These are phyloP conservation scores for Fusarium pseudograminearum DNA, from an alignment of 2,329 filamentous ascomycete genomes.

Conservation along the genomic window DNA sequence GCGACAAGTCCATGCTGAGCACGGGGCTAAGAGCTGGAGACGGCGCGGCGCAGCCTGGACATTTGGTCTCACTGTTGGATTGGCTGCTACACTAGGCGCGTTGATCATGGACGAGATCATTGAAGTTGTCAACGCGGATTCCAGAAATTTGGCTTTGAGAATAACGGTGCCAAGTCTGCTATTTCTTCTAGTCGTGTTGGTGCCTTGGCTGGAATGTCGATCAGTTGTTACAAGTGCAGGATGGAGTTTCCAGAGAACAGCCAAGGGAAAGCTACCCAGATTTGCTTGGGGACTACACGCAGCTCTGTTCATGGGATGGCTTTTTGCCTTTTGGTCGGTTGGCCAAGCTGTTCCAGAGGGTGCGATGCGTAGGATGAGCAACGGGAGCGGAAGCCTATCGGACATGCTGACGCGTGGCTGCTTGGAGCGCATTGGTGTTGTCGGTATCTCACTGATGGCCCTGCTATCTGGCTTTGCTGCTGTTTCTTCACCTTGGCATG, in stretches of 20 bases:
- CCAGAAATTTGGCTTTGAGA: constrained; percentile 75
- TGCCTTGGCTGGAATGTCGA: constrained; percentile 83
- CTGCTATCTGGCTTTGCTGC: constrained; percentile 89
- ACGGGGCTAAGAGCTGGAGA: constrained; percentile 64
- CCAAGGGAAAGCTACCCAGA: constrained; percentile 67
- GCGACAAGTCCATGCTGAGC: constrained; percentile 69
- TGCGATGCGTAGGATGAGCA: constrained; percentile 44
- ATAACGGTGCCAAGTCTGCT: constrained; percentile 78
- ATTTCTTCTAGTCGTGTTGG: constrained; percentile 77
- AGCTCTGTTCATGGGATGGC: constrained; percentile 74
- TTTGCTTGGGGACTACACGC: constrained; percentile 74
- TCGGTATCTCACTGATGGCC: constrained; percentile 88
- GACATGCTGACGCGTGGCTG: constrained; percentile 64
- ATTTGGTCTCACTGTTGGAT: constrained; percentile 81
- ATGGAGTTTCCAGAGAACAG: constrained; percentile 70
- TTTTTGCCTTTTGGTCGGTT: constrained; percentile 81
- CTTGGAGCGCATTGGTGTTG: constrained; percentile 80
- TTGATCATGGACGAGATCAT: constrained; percentile 87
- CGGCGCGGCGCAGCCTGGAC: constrained; percentile 69
- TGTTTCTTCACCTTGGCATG: constrained; percentile 89
- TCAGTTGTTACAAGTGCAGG: constrained; percentile 69
- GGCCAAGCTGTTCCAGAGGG: constrained; percentile 70
- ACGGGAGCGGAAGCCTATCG: constrained; percentile 50
- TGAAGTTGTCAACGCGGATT: constrained; percentile 75
- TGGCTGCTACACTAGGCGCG: constrained; percentile 82